Base-by-base conservation (phyloP, 1,284 basidiomycete genomes). In the Gomphus sp. region DNA sequence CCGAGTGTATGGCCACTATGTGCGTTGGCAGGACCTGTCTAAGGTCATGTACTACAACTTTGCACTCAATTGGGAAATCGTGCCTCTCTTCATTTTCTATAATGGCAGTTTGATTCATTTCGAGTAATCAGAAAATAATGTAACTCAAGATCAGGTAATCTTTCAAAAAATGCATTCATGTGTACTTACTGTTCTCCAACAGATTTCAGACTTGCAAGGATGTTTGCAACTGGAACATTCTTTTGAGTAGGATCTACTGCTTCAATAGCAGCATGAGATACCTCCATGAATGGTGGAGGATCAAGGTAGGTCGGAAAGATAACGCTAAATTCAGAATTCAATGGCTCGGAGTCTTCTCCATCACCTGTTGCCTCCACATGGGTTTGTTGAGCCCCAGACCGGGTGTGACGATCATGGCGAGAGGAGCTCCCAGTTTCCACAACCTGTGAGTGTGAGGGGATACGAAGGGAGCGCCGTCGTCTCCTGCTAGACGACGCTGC, bases 1-100 rank as follows among this genome's bases (percentile, higher is more conserved):
- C 39, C 49, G 59, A 51, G 56, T 45, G 51, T 39, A 59, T 12
- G 39, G 56, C 39, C 50, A 59, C 28, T 47, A 59, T n/a, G 52
- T 62, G 52, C 28, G 54, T 25, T 18, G 58, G 51, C 43, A 39
- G 22, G 18, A 31, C 18, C n/a, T n/a, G n/a, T n/a, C n/a, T n/a
- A n/a, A n/a, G n/a, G n/a, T n/a, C n/a, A n/a, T n/a, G n/a, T n/a
- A 72, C 44, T 1, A 64, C 45, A 4, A 68, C 63, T 0, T 65
- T 28, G 7, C 72, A 53, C 16, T 70, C 68, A n/a, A 60, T 64
- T 0, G 72, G 71, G 44, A 70, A 61, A 56, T 71, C 53, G 37
- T 66, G 64, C n/a, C 65, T 43, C 33, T 58, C 48, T 68, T 60
- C 37, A 64, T 61, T n/a, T 64, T 61, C 37, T 67, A 65, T 22